Conservation (phyloP, 305 asterid species). For the Plantago coronopus region DNA sequence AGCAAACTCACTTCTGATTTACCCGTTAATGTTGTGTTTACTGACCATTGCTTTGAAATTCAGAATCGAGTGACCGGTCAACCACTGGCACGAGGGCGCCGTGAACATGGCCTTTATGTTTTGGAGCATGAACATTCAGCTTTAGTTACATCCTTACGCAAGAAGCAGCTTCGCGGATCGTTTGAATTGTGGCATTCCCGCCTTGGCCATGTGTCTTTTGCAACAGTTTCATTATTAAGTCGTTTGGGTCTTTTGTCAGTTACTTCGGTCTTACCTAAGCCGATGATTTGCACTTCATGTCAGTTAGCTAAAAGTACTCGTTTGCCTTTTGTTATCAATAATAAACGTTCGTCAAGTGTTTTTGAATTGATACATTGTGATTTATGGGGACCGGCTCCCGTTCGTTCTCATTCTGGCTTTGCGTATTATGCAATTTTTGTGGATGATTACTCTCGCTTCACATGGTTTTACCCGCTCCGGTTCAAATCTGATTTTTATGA, state of each 20-base stretch:
- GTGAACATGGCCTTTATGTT: not conserved
- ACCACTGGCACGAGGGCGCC: not conserved
- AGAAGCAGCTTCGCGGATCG: not conserved
- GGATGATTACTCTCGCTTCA: not conserved
- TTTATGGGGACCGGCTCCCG: not conserved
- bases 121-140: not conserved
- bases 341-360: not conserved
- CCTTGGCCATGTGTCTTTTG: no score
- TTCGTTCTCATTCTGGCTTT: not conserved
- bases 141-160: not conserved
- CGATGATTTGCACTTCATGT: no score
- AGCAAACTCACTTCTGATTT: not conserved
- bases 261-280: no score
- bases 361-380: not conserved
- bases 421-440: not conserved
- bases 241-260: no score
- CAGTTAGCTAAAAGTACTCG: no score
- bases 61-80: not conserved
- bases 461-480: not conserved
- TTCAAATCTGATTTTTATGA: not conserved
- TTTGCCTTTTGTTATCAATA: not conserved
- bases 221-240: no score
- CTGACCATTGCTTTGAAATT: not conserved
- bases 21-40: not conserved
- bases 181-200: no score